Conservation (phyloP, 2,329 filamentous ascomycete species). For the Ceratocystis papillata region DNA sequence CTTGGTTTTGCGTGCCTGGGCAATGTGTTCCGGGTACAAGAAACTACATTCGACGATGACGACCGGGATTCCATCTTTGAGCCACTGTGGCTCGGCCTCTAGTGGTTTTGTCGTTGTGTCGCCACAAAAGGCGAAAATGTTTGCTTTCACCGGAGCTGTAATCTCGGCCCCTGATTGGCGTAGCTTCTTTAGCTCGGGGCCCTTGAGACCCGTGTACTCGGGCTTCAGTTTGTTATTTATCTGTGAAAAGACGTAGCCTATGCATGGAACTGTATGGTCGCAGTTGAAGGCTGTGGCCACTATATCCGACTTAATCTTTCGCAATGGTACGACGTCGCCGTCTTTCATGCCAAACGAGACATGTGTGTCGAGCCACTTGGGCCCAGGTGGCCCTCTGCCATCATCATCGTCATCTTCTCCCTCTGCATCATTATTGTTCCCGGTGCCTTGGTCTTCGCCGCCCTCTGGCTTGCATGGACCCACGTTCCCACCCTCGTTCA, state of each 20-base stretch:
- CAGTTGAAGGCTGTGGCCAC: conserved; percentile 37
- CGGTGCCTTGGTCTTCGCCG: background rate
- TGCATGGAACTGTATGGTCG: conserved; percentile 39
- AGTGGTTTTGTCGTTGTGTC: conserved; percentile 38
- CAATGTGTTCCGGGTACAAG: conserved; percentile 35
- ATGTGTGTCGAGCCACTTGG: conserved; percentile 33
- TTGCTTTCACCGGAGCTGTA: conserved; percentile 33
- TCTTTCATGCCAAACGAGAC: conserved; percentile 32
- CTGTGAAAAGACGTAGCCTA: conserved; percentile 39
- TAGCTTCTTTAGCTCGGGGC: conserved; percentile 33
- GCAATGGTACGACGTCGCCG: conserved; percentile 33
- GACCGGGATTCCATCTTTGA: conserved; percentile 34
- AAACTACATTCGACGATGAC: conserved; percentile 44
- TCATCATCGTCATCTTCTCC: conserved; percentile 25
- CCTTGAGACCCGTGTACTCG: conserved; percentile 32
- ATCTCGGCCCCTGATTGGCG: conserved; percentile 33
- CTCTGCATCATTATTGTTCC: background rate
- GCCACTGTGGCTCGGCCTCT: conserved; percentile 34
- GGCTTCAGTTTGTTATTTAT: conserved; percentile 34
- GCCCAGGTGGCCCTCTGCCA: conserved; percentile 23
- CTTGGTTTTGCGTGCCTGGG: conserved; percentile 38
- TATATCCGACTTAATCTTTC: conserved; percentile 31
- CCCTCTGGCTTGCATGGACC: conserved; percentile 25
- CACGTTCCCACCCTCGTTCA: conserved; percentile 36
- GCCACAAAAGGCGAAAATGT: conserved; percentile 40